Conservation (phyloP, 805 yeast genomes). For the Alloascoidea africana region DNA sequence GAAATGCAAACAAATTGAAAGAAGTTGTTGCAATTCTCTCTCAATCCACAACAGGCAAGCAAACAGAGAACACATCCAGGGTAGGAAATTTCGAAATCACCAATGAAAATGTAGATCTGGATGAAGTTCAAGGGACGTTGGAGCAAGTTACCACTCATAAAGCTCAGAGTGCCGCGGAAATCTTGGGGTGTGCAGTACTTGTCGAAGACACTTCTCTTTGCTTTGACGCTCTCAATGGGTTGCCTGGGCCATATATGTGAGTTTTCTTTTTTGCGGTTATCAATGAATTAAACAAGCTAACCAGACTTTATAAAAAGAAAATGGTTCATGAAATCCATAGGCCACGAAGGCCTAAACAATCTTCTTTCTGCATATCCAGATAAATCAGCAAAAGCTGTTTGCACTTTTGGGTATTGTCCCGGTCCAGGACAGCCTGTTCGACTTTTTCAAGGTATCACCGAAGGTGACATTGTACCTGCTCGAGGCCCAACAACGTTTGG, state of each 20-base stretch:
- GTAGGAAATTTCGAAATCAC: conserved; percentile 38
- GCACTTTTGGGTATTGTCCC: conserved; percentile 85
- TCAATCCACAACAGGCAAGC: conserved; percentile 17
- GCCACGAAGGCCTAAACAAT: conserved; percentile 61
- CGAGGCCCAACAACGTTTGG: conserved; percentile 81
- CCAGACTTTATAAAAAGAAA: background rate
- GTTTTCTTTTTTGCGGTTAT: conserved; percentile 4
- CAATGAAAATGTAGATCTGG: conserved; percentile 63
- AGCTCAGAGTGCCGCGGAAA: conserved; percentile 54
- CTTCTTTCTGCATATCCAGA: conserved; percentile 72
- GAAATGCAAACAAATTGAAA: conserved; percentile 74
- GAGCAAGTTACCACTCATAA: conserved; percentile 72
- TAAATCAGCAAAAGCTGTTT: conserved; percentile 74
- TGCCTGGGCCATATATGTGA: conserved; percentile 84
- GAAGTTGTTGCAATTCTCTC: conserved; percentile 72
- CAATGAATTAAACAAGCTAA: background rate
- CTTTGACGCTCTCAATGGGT: conserved; percentile 61
- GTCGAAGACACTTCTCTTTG: conserved; percentile 93
- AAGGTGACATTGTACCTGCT: conserved; percentile 63
- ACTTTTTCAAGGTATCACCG: conserved; percentile 73
- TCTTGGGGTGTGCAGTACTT: conserved; percentile 62
- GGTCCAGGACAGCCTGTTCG: conserved; percentile 63
- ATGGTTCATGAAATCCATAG: conserved; percentile 18
- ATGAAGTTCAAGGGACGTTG: conserved; percentile 82
- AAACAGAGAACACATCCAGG: conserved; percentile 12